These are phyloP conservation scores for Pseudocercospora cruenta DNA, from an alignment of 2,329 filamentous ascomycete species.

Conservation along the genomic window DNA sequence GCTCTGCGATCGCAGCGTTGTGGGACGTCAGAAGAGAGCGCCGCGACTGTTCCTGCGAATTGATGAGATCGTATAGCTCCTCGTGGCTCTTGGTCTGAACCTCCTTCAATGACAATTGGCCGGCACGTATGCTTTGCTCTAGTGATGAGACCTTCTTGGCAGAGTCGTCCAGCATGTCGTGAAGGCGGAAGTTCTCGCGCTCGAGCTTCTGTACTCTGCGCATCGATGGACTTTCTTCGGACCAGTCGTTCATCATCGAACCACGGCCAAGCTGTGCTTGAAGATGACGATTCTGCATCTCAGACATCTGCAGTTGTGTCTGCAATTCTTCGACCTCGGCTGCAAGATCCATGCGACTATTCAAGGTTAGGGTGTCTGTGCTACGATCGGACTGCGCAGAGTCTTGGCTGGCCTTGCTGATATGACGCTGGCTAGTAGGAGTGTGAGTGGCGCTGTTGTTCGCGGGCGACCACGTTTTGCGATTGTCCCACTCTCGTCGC, in stretches of 20 bases:
- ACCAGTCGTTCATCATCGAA: constrained; percentile 61
- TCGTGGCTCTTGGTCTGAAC: constrained; percentile 92
- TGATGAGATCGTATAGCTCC: constrained; percentile 89
- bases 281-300: constrained; percentile 94
- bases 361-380: constrained; percentile 79
- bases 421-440: constrained; percentile 70
- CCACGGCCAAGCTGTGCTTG: constrained; percentile 80
- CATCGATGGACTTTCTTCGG: constrained; percentile 77
- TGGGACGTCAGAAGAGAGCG: constrained; percentile 80
- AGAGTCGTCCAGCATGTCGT: constrained; percentile 94
- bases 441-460: constrained; percentile 59
- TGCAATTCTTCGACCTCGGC: constrained; percentile 89
- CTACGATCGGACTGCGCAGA: constrained; percentile 84
- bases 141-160: constrained; percentile 87
- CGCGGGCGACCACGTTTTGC: constrained; percentile 71
- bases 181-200: constrained; percentile 84
- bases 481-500: constrained; percentile 61
- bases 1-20: constrained; percentile 80
- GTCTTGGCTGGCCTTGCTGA: constrained; percentile 69
- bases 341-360: constrained; percentile 87
- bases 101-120: constrained; percentile 85
- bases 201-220: constrained; percentile 88
- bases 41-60: constrained; percentile 87
- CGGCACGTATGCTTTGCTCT: constrained; percentile 83
- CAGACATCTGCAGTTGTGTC: constrained; percentile 87